Percentiles rank a stretch among this genome's conserved stretches.
Evolutionary conservation across 495 filamentous ascomycete species (phyloP).

Genomic region (Aspergillus baeticus): DNA sequence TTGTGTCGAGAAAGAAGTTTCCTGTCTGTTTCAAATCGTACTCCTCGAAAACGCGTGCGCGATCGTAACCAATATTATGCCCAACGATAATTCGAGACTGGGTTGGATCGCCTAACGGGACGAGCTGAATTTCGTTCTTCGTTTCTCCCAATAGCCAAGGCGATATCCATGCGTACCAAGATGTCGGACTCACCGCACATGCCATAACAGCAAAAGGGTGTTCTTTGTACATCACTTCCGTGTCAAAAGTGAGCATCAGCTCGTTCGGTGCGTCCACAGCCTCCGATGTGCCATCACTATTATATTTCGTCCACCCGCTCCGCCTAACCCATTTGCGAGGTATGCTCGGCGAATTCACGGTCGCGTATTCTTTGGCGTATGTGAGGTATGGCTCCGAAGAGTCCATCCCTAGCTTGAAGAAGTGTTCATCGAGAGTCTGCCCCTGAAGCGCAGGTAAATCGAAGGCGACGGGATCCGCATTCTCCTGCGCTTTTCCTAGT

Average conservation of each 20-base stretch:
- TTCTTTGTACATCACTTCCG: conserved; percentile 94
- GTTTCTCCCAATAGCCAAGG: conserved; percentile 90
- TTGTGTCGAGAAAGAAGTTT: conserved; percentile 93
- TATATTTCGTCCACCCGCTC: conserved; percentile 95
- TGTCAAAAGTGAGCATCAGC: conserved; percentile 86
- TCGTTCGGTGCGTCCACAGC: conserved; percentile 74
- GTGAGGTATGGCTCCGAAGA: conserved; percentile 83
- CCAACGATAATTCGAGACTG: conserved; percentile 77
- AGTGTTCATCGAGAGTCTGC: conserved; percentile 87
- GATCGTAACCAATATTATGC: conserved; percentile 95
- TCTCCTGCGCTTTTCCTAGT: conserved; percentile 83
- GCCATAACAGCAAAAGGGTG: conserved; percentile 94
- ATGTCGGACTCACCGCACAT: conserved; percentile 78
- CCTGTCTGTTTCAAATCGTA: conserved; percentile 78
- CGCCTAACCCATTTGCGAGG: conserved; percentile 76
- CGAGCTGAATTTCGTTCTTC: conserved; percentile 71
- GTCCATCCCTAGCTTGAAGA: conserved; percentile 85
- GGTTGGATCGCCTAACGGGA: conserved; percentile 77
- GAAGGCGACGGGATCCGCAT: conserved; percentile 73
- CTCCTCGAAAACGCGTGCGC: conserved; percentile 85
- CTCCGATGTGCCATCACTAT: conserved; percentile 66
- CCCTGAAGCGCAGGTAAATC: conserved; percentile 81
- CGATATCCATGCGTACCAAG: conserved; percentile 97
- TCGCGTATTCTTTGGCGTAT: conserved; percentile 70
- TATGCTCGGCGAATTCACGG: conserved; percentile 62